Evolutionary conservation across 2,329 filamentous ascomycete species (phyloP).

Genomic region (Apiospora arundinis): DNA sequence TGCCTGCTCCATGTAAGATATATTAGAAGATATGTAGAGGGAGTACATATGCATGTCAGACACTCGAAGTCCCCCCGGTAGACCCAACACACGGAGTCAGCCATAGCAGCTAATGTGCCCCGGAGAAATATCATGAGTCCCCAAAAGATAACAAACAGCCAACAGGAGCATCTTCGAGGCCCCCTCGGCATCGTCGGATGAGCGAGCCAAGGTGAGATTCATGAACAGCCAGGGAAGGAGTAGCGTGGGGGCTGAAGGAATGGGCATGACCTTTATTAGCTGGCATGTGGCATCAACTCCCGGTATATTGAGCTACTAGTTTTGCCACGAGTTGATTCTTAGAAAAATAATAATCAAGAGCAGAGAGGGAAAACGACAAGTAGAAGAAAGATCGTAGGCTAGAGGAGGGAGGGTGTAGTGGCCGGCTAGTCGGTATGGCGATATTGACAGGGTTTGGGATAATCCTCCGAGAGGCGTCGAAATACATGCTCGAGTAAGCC

Average conservation of each 20-base stretch:
- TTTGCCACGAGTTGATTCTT: background rate
- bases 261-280: background rate
- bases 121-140: background rate
- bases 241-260: background rate
- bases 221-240: too few relatives aligned
- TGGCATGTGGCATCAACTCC: background rate
- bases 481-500: background rate
- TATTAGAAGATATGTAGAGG: background rate
- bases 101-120: background rate
- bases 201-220: background rate
- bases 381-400: background rate
- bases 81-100: background rate
- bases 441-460: slow-evolving; percentile 2
- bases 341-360: background rate
- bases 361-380: background rate
- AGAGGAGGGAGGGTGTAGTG: background rate
- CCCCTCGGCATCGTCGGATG: background rate
- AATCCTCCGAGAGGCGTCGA: background rate
- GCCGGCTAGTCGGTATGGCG: background rate
- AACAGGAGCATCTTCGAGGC: background rate
- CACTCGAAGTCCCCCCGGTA: background rate
- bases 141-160: background rate
- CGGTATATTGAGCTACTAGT: background rate
- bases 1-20: background rate
- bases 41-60: slow-evolving; percentile 9